A percentile compares a stretch with the other conserved stretches of the same genome.
Evolutionary conservation across 2,329 filamentous ascomycete species (phyloP).

Genomic region (Chaetomium globosum): DNA sequence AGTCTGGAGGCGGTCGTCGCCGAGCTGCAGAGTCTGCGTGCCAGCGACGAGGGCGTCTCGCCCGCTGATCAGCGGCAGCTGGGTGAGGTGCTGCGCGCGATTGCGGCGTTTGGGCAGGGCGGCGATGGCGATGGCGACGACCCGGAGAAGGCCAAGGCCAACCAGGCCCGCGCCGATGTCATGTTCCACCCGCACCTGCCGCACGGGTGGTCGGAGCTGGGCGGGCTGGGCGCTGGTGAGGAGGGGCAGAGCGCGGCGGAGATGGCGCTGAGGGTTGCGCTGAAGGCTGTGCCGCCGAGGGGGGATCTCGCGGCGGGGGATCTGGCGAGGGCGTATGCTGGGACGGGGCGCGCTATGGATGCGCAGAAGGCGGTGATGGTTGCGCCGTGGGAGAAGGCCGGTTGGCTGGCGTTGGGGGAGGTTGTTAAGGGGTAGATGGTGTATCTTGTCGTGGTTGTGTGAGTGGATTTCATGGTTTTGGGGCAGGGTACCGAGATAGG

Average conservation of each 20-base stretch:
- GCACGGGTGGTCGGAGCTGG: constrained; percentile 78
- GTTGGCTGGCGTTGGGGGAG: constrained; percentile 63
- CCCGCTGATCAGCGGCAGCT: constrained; percentile 68
- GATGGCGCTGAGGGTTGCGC: constrained; percentile 80
- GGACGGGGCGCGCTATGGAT: constrained; percentile 70
- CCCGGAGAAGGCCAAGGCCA: constrained; percentile 54
- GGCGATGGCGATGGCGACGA: constrained; percentile 45
- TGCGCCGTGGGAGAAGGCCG: constrained; percentile 73
- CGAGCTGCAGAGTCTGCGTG: constrained; percentile 74
- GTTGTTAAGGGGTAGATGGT: constrained; percentile 39
- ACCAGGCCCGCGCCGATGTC: constrained; percentile 73
- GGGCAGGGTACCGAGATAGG: constrained; percentile 1
- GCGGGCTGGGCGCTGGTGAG: constrained; percentile 49
- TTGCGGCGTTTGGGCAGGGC: constrained; percentile 60
- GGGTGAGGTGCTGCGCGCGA: constrained; percentile 72
- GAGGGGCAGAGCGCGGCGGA: constrained; percentile 59
- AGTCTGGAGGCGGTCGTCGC: constrained; percentile 77
- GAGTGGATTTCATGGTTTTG: background rate
- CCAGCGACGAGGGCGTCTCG: constrained; percentile 61
- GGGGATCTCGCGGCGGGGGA: constrained; percentile 70
- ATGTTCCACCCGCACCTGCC: constrained; percentile 80
- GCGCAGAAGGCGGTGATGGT: constrained; percentile 76
- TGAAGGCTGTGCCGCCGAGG: constrained; percentile 71
- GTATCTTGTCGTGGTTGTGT: background rate
- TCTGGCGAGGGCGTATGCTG: constrained; percentile 72